A percentile compares a stretch with the other conserved stretches of the same genome.
These are phyloP conservation scores for Boletus sp. DNA, from an alignment of 1,284 basidiomycete genomes.

Conservation along the genomic window DNA sequence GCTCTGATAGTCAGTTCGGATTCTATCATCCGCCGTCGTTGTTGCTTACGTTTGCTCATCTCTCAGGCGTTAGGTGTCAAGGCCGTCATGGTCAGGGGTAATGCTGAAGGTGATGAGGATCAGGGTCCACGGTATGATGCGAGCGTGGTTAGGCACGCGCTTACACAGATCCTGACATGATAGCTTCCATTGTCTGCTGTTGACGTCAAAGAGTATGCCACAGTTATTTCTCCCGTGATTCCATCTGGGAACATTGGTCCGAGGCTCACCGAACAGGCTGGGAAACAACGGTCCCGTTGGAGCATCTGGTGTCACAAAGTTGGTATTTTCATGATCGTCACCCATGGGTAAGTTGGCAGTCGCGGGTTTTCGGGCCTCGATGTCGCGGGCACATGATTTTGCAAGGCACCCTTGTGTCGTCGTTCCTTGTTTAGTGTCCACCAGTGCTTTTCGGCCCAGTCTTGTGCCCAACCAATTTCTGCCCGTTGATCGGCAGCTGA, in stretches of 20 bases:
- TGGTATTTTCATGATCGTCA: not conserved
- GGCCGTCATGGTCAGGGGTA: conserved; percentile 44
- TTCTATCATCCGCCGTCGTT: not conserved
- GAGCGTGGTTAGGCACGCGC: conserved; percentile 43
- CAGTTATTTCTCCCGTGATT: conserved; percentile 10
- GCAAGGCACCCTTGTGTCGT: not conserved
- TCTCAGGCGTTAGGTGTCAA: conserved; percentile 56
- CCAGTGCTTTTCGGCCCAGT: not conserved
- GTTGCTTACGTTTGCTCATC: conserved; percentile 6
- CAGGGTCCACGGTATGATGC: conserved; percentile 48
- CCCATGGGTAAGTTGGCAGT: not conserved
- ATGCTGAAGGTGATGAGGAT: conserved; percentile 11
- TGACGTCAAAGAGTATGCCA: not conserved
- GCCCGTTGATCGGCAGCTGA: not conserved
- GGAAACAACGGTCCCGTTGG: conserved; percentile 2
- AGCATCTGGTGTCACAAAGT: not conserved
- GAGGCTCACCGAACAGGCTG: not conserved
- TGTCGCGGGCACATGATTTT: not conserved
- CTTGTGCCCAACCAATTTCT: not conserved
- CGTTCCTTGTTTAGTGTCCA: not conserved
- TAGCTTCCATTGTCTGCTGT: conserved; percentile 2
- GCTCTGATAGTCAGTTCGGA: conserved; percentile 55
- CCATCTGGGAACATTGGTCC: not conserved
- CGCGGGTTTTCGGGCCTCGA: not conserved
- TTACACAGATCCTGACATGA: conserved; percentile 39